Base-by-base conservation (phyloP, 257 asterid genomes). In the Salvia splendens region DNA sequence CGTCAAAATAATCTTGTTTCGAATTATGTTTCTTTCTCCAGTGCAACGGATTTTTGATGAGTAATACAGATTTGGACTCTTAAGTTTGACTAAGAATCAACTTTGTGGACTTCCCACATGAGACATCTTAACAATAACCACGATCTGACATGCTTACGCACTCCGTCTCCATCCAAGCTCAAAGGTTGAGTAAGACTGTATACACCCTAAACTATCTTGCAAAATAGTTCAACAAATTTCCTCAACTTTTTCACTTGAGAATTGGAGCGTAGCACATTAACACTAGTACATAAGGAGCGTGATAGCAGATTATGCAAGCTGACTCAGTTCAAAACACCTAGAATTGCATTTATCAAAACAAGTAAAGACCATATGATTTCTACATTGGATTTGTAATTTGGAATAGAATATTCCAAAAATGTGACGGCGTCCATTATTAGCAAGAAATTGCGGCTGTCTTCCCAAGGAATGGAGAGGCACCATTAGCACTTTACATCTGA, bases 401-500 rank as follows among this genome's bases (percentile, higher is more conserved):
- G 60, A 58, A 47, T 17, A 47, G 45, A 41, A 59, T 8, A 42
- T 57, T 49, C 16, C 20, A 12, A 28, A 32, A 58, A 12, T 38
- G 71, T 12, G 51, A 58, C n/a, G 14, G 10, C 51, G 41, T 52
- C 60, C 62, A 24, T 24, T 33, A 51, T 61, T 54, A 32, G 38
- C 56, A 58, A 33, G 15, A 46, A 40, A 36, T 2, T 49, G 33
- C 40, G 56, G 51, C 3, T 28, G 55, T 61, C 67, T 65, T 62
- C 49, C 16, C 55, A 61, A 53, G 14, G 1, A 65, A 49, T 36
- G 65, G 24, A 62, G 35, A 43, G 51, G 48, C 33, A 64, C 15
- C 59, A 53, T 16, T 48, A 53, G 70, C 15, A 8, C 40, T 71
- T 53, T 12, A 66, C 66, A 68, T 42, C 45, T 9, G 54, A 56